Evolutionary conservation across 192 early-diverging fungal species (phyloP), one percentile per base, ranked within the genome.

Genomic region (Gaertneriomyces sp.): DNA sequence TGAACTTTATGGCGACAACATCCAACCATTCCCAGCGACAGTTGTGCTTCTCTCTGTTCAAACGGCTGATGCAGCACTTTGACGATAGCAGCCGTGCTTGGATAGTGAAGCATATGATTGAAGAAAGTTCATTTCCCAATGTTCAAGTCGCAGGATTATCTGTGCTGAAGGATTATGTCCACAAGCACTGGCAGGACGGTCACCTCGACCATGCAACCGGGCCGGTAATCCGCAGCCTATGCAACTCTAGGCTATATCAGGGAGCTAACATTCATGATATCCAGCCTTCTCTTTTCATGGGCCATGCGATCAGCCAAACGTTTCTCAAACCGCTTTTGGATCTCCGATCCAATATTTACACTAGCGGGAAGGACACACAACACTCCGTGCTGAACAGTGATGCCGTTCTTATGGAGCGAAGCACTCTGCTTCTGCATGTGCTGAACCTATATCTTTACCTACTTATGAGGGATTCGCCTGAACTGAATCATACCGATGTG

Each of bases 381-480:
- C 25, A 33, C 25, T 33, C 25, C 1, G 25, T 33, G 2, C 25
- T 33, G 25, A 33, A 2, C 25, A 33, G 25, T 33, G 47, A 49
- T n/a, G 47, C 12, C 12, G 12, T 17, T n/a, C 16, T 49, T 7
- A 17, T 53, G 19, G 52, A 53, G 7, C 38, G 52, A 17, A 7
- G 19, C 19, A 17, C 52, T 0, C 7, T 53, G 19, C 19, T 56
- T 20, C 1, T 56, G 54, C 54, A 56, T 33, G 54, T 56, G n/a
- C 54, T 56, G 54, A 56, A 56, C 20, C 54, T 56, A n/a, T 56
- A 56, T 25, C 54, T 56, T 12, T 56, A 56, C 20, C 11, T 56
- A 11, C 20, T 56, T 12, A 11, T 20, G 33, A 12, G 54, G 54
- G 54, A 56, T 25, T 11, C 54, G 54, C 54, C 52, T 53, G 52